Percentiles rank a stretch among this genome's conserved stretches.
These are phyloP conservation scores for Aspergillus aculeatinus DNA, from an alignment of 2,329 filamentous ascomycete genomes.

Conservation along the genomic window DNA sequence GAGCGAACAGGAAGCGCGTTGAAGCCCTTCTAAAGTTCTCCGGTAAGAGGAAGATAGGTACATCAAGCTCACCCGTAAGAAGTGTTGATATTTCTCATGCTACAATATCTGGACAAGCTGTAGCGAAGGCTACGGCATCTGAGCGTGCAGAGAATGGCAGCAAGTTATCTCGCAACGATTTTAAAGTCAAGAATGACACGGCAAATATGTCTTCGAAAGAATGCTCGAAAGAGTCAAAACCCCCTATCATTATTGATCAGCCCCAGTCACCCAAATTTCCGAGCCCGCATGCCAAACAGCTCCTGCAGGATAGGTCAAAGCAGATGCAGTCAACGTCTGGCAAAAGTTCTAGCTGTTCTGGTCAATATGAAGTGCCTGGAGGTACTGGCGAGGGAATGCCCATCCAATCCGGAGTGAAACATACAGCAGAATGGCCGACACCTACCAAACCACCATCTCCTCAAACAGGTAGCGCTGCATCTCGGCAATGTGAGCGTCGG, in stretches of 20 bases:
- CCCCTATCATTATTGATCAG: conserved; percentile 31
- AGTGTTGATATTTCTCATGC: conserved; percentile 22
- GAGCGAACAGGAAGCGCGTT: conserved; percentile 49
- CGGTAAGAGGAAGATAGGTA: conserved; percentile 35
- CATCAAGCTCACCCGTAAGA: conserved; percentile 26
- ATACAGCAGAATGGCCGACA: conserved; percentile 26
- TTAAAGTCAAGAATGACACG: conserved; percentile 22
- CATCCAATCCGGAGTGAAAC: conserved; percentile 30
- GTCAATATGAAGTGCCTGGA: conserved; percentile 39
- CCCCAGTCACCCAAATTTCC: conserved; percentile 36
- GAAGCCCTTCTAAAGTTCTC: conserved; percentile 47
- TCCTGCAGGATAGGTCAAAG: conserved; percentile 26
- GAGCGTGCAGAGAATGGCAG: conserved; percentile 15
- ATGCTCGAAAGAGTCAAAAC: conserved; percentile 35
- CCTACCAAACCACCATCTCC: conserved; percentile 30
- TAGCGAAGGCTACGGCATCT: conserved; percentile 11
- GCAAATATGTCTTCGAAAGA: conserved; percentile 31
- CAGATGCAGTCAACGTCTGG: conserved; percentile 41
- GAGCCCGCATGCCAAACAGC: conserved; percentile 35
- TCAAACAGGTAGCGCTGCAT: conserved; percentile 24
- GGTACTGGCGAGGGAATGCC: conserved; percentile 44
- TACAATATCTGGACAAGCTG: conserved; percentile 21
- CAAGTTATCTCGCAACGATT: conserved; percentile 19
- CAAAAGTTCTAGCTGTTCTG: conserved; percentile 40
- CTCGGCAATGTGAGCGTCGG: conserved; percentile 37